phyloP scores from a whole-genome alignment of 1,284 basidiomycete genomes.

The Melanopsichium pennsylvanicum region DNA sequence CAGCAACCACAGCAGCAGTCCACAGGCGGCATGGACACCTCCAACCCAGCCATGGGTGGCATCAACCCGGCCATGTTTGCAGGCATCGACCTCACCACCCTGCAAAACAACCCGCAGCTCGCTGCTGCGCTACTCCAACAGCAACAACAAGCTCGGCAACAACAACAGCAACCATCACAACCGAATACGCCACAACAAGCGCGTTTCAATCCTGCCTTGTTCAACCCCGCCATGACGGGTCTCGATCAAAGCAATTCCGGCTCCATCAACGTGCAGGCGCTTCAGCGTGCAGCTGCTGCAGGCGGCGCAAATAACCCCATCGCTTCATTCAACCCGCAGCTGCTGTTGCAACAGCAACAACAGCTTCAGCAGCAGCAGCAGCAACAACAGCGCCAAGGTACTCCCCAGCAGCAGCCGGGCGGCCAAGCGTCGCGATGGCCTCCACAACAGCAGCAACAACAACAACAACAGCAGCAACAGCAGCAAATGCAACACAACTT shows the following conservation, averaged over 20 bases:
- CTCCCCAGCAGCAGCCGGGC: conserved; percentile 19
- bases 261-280: conserved; percentile 37
- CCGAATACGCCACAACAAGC: conserved; percentile 30
- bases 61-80: conserved; percentile 49
- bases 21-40: conserved; percentile 21
- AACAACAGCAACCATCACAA: conserved; percentile 22
- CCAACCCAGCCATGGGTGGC: conserved; percentile 23
- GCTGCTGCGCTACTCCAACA: conserved; percentile 37
- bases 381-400: conserved; percentile 24
- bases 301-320: conserved; percentile 30
- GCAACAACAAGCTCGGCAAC: conserved; percentile 29
- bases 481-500: conserved; percentile 35
- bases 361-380: conserved; percentile 27
- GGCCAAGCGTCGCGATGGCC: conserved; percentile 31
- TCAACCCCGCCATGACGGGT: conserved; percentile 39
- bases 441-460: conserved; percentile 20
- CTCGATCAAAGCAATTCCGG: conserved; percentile 32
- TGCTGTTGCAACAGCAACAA: conserved; percentile 44
- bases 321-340: conserved; percentile 40
- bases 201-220: conserved; percentile 32
- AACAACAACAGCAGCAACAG: conserved; percentile 20
- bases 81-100: conserved; percentile 33
- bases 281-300: conserved; percentile 40
- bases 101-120: conserved; percentile 43
- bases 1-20: conserved; percentile 20